phyloP scores from a whole-genome alignment of 2,329 filamentous ascomycete genomes.

The Colletotrichum agaves region DNA sequence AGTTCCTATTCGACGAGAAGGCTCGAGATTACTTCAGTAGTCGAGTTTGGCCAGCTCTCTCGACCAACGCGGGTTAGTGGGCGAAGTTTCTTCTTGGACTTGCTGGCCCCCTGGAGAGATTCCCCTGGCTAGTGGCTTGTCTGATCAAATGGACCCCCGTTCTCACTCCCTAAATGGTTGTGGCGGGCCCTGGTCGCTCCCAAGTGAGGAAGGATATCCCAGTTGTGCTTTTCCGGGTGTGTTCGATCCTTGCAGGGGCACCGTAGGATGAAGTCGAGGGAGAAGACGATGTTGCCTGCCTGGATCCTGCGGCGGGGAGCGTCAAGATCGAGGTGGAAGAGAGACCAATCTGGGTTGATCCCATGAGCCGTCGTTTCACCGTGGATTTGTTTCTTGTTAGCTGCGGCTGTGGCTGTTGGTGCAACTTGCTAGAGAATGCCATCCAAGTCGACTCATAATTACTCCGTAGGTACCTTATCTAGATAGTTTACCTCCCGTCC shows the following conservation, averaged over 20 bases:
- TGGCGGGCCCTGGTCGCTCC: constrained; percentile 17
- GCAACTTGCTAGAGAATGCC: background rate
- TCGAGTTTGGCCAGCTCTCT: background rate
- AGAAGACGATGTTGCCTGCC: background rate
- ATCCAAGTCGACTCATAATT: background rate
- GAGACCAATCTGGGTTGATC: constrained; percentile 14
- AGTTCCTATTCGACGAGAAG: constrained; percentile 27
- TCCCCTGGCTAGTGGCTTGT: constrained; percentile 20
- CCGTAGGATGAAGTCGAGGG: background rate
- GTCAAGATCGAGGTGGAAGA: constrained; percentile 9
- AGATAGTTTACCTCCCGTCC: too few species aligned
- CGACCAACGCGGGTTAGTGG: constrained; percentile 17
- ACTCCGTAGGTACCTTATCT: background rate
- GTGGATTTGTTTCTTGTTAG: constrained; percentile 24
- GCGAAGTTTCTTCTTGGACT: background rate
- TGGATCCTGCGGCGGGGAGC: background rate
- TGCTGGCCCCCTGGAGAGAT: background rate
- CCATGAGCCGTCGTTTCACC: constrained; percentile 18
- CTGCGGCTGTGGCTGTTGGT: background rate
- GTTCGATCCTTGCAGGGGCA: constrained; percentile 12
- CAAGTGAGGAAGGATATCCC: constrained; percentile 23
- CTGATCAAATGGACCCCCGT: constrained; percentile 20
- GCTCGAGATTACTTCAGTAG: background rate
- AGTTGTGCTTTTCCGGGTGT: constrained; percentile 16
- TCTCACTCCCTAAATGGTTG: constrained; percentile 20